A percentile compares a stretch with the other conserved stretches of the same genome.
Conservation (phyloP, 1,139 yeast species). For the Hansenula lynferdii region DNA sequence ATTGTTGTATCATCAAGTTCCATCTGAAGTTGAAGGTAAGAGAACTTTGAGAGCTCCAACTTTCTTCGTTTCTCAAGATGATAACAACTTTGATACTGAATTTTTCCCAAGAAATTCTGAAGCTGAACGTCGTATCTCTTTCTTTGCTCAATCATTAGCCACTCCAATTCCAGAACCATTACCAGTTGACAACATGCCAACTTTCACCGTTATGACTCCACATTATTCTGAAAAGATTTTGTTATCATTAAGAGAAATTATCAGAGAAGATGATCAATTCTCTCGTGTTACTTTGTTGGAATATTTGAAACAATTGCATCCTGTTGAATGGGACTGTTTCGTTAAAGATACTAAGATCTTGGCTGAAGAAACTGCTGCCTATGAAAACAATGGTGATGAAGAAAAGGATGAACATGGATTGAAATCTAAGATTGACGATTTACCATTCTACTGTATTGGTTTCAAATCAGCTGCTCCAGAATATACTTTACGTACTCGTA, state of each 20-base stretch:
- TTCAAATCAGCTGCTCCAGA: constrained; percentile 99
- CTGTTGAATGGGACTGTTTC: constrained; percentile 99
- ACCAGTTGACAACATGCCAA: constrained; percentile 99
- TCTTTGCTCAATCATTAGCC: constrained; percentile 97
- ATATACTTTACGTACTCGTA: constrained; percentile 95
- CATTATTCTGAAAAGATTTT: constrained; percentile 97
- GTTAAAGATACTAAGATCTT: constrained; percentile 97
- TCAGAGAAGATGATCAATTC: constrained; percentile 98
- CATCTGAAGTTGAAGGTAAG: constrained; percentile 95
- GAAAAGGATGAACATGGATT: constrained; percentile 69
- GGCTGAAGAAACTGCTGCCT: constrained; percentile 95
- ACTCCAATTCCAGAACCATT: constrained; percentile 98
- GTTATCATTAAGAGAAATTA: constrained; percentile 91
- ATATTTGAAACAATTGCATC: constrained; percentile 95
- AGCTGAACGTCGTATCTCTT: constrained; percentile 98
- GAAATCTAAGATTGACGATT: constrained; percentile 90
- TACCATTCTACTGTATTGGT: constrained; percentile 98
- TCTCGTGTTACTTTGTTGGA: constrained; percentile 95
- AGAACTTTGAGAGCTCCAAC: constrained; percentile 98
- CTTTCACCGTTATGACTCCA: constrained; percentile 96
- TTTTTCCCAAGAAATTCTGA: constrained; percentile 95
- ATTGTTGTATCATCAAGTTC: constrained; percentile 95
- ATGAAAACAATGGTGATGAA: constrained; percentile 62
- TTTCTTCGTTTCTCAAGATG: constrained; percentile 96
- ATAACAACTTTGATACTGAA: constrained; percentile 86